Base-by-base conservation (phyloP, 2,329 filamentous ascomycete genomes). In the Epichloe sylvatica region DNA sequence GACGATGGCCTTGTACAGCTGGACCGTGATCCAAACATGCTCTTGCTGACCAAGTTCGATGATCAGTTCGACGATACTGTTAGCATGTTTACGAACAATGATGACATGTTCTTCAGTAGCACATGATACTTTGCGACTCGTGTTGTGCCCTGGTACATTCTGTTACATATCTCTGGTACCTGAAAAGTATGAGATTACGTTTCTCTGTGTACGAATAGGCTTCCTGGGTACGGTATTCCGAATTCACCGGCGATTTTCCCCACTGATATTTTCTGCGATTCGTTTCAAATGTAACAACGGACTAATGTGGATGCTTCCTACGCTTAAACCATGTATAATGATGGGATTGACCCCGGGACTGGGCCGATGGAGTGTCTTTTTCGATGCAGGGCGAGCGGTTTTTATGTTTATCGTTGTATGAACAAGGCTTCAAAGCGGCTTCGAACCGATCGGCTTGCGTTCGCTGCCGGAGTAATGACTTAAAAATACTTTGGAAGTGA, bases 1-100 rank as follows among this genome's bases (percentile, higher is more conserved):
- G 68, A 70, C 39, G 68, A 70, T 19, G 62, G 65, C 30, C 62
- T 73, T 36, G 64, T 69, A 13, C 67, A 64, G 50, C 62, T 74
- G 8, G 70, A 73, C 51, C 66, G 67, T 38, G 72, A 75, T 37
- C 59, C 71, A 33, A 69, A 63, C 59, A 68, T 75, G 67, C 62
- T 75, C 47, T 69, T 74, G 65, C 68, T 74, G 57, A 67, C 63
- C 62, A 76, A 76, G 62, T 76, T 75, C 56, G 74, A 76, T 48
- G 75, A 78, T 41, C 72, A 74, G 41, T 75, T 72, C 49, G 70
- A 75, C 52, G 68, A 66, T 50, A 25, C 49, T n/a, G 70, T 73
- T 34, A 67, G 66, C 60, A 74, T 79, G 72, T 77, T 78, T 55
- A 69, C 66, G 30, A 67, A 68, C 54, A 68, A 64, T 52, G 72